Evolutionary conservation across 345 rosid species (phyloP), one percentile per base, ranked within the genome.

Genomic region (Syzygium jambos): DNA sequence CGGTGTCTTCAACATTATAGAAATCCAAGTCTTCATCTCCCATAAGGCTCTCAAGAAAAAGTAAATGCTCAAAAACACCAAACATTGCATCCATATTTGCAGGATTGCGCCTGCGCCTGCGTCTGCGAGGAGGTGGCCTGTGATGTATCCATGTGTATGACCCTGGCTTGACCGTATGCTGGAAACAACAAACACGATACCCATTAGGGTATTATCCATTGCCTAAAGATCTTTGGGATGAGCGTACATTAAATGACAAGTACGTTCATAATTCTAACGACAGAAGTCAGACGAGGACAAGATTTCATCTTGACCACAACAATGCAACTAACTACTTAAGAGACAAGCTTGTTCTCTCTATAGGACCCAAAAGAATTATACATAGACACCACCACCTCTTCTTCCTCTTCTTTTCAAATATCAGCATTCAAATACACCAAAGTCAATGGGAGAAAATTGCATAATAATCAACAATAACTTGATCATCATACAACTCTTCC

Each of bases 91-190:
- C 92, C 93, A 93, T 89, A 89, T 89, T 92, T 86, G 89, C 88
- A 90, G 87, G 85, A 89, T 89, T 88, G 92, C 90, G 89, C 87
- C 93, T 87, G 82, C 88, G 85, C 59, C 92, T 90, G 83, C 90
- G 92, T 43, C 88, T 91, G 86, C 93, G 89, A 43, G 97, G 98
- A 90, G 97, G 95, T 84, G 95, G 94, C 90, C 94, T 90, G 92
- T 91, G 90, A 91, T 93, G 91, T 90, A 90, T 93, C 97, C 98
- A 95, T 90, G 93, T 89, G 90, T 94, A 97, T 78, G 98, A 95
- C 89, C 98, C 95, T 84, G 94, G 94, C 96, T 91, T 94, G 91
- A 95, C 89, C 93, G 87, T 84, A 52, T 89, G 90, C 90, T 89
- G 90, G 61, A 86, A 86, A 51, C 87, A 86, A 68, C 63, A 68